These are phyloP conservation scores for Apodospora peruviana DNA, from an alignment of 495 filamentous ascomycete species.

Conservation along the genomic window DNA sequence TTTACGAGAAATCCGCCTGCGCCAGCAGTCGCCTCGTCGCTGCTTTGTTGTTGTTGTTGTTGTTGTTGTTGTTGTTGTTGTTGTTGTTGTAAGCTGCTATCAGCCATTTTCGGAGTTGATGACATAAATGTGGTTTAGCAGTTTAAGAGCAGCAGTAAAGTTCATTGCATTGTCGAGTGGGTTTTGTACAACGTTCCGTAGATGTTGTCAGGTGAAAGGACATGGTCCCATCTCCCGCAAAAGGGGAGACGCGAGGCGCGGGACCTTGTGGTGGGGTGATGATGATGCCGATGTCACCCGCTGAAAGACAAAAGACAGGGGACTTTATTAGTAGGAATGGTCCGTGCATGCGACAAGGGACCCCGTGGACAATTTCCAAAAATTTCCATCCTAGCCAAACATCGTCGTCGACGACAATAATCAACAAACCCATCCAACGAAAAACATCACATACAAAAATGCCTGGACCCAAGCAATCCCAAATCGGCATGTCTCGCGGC, in stretches of 20 bases:
- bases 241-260: neutral
- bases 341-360: too few species aligned
- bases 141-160: conserved; percentile 8
- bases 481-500: conserved; percentile 4
- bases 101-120: conserved; percentile 29
- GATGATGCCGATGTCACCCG: too few species aligned
- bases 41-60: neutral
- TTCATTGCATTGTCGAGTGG: conserved; percentile 19
- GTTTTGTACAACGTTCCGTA: neutral
- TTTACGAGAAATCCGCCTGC: conserved; percentile 47
- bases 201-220: neutral
- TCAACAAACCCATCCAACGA: too few species aligned
- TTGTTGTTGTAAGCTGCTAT: conserved; percentile 7
- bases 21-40: neutral
- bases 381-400: too few species aligned
- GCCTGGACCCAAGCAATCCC: conserved; percentile 28
- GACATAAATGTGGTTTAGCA: neutral
- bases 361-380: too few species aligned
- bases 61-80: neutral
- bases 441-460: conserved; percentile 18
- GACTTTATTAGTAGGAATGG: too few species aligned
- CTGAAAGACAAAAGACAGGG: too few species aligned
- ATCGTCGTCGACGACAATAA: too few species aligned
- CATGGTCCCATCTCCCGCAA: neutral
- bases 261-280: neutral